Base-by-base conservation (phyloP, 257 asterid species). In the Plantago ovata region DNA sequence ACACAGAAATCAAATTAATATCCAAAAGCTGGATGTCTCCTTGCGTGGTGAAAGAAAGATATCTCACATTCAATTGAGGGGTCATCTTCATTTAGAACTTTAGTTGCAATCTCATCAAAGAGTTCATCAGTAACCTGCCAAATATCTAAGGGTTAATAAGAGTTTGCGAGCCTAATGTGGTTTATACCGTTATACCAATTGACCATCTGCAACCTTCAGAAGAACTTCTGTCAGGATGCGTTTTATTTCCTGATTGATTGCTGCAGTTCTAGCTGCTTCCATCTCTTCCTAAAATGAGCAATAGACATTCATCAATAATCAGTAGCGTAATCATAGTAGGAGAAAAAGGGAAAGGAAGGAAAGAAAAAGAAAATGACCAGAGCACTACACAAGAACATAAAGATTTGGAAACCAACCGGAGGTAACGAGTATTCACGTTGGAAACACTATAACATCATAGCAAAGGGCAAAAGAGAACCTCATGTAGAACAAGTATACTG, bases 41-140 rank as follows among this genome's bases (percentile, higher is more conserved):
- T n/a, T n/a, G n/a, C n/a, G n/a, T n/a, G 47, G 49, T 22, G 44
- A 45, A 48, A 43, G 33, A 3, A 15, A 53, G 62, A 67, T 56
- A 47, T 46, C 62, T 32, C 62, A 93, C 99, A 96, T 79, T 82
- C 86, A 72, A 78, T 71, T 19, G 80, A 67, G 71, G 68, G 72
- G 68, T 70, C 82, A 39, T 84, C 97, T 80, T 93, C 99, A 56
- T 69, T 77, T 56, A 93, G 81, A 79, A 89, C 99, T 80, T 80
- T 84, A 45, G 92, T 82, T 9, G 97, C 99, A 79, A 93, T 86
- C 77, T 93, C 97, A 75, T 86, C 97, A 74, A 93, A 86, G 66
- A 93, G 95, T 63, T 89, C 96, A 44, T 86, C 99, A 33, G 99
- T 93, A 55, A 93, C 99, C 99, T 93, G 89, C 71, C 70, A 70